These are phyloP conservation scores for Stemphylium vesicarium DNA, from an alignment of 2,329 filamentous ascomycete genomes.

Conservation along the genomic window DNA sequence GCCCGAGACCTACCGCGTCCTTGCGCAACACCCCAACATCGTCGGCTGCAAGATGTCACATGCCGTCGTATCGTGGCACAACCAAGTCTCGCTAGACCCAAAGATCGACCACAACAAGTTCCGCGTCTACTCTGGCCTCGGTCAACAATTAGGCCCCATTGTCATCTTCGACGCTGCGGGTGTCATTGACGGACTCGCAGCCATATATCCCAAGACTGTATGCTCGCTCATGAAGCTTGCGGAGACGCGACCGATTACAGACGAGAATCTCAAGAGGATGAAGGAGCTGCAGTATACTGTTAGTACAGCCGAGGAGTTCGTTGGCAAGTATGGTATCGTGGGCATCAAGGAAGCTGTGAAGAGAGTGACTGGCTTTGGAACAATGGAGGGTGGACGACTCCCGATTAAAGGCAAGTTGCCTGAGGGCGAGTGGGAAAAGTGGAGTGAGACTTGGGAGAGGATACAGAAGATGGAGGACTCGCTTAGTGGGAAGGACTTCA, in stretches of 20 bases:
- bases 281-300: slow-evolving; percentile 66
- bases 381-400: slow-evolving; percentile 64
- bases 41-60: slow-evolving; percentile 74
- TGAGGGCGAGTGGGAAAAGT: slow-evolving; percentile 63
- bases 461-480: slow-evolving; percentile 43
- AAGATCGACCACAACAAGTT: slow-evolving; percentile 65
- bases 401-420: slow-evolving; percentile 65
- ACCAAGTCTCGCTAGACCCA: slow-evolving; percentile 65
- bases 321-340: slow-evolving; percentile 66
- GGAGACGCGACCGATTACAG: slow-evolving; percentile 45
- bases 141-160: slow-evolving; percentile 69
- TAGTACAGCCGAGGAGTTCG: slow-evolving; percentile 66
- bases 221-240: slow-evolving; percentile 63
- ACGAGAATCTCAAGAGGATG: slow-evolving; percentile 55
- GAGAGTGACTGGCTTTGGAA: slow-evolving; percentile 65
- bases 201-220: slow-evolving; percentile 68
- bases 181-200: slow-evolving; percentile 70
- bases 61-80: slow-evolving; percentile 69
- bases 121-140: slow-evolving; percentile 68
- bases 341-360: slow-evolving; percentile 70
- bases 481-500: slow-evolving; percentile 34
- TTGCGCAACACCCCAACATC: slow-evolving; percentile 69
- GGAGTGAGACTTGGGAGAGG: slow-evolving; percentile 40
- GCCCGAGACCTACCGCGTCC: slow-evolving; percentile 63
- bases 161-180: slow-evolving; percentile 68